A percentile compares a stretch with the other conserved stretches of the same genome.
These are phyloP conservation scores for Cryptococcus deneoformans DNA, from an alignment of 1,284 basidiomycete genomes.

Conservation along the genomic window DNA sequence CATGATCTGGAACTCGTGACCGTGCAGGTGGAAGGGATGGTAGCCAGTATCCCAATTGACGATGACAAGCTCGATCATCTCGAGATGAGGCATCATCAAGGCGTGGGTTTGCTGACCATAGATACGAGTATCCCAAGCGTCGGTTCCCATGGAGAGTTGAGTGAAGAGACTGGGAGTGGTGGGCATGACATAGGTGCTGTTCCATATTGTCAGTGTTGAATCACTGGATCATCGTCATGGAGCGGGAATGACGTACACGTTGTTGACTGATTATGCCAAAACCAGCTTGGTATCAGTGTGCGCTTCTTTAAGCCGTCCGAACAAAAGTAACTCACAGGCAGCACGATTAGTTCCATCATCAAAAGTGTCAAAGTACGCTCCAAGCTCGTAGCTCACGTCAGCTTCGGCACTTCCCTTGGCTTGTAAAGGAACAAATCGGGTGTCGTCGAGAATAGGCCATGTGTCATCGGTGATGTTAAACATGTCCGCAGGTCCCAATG, in stretches of 20 bases:
- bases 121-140: conserved; percentile 62
- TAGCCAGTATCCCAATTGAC: conserved; percentile 65
- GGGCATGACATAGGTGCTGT: conserved; percentile 50
- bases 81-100: conserved; percentile 68
- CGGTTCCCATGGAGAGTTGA: conserved; percentile 66
- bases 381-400: conserved; percentile 45
- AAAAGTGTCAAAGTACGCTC: conserved; percentile 46
- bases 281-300: too few relatives aligned
- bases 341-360: conserved; percentile 51
- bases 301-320: too few relatives aligned
- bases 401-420: conserved; percentile 38
- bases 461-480: conserved; percentile 21
- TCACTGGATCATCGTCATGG: too few relatives aligned
- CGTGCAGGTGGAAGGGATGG: conserved; percentile 54
- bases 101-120: conserved; percentile 73
- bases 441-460: conserved; percentile 48
- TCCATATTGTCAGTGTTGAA: conserved; percentile 14
- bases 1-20: conserved; percentile 75
- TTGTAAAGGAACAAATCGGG: conserved; percentile 47
- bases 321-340: too few relatives aligned
- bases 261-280: too few relatives aligned
- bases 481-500: conserved; percentile 19
- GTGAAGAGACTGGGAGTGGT: conserved; percentile 69
- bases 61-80: conserved; percentile 75
- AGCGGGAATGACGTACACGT: conserved; percentile 29